Evolutionary conservation across 805 yeast species (phyloP).

Genomic region (Candida jianshihensis): DNA sequence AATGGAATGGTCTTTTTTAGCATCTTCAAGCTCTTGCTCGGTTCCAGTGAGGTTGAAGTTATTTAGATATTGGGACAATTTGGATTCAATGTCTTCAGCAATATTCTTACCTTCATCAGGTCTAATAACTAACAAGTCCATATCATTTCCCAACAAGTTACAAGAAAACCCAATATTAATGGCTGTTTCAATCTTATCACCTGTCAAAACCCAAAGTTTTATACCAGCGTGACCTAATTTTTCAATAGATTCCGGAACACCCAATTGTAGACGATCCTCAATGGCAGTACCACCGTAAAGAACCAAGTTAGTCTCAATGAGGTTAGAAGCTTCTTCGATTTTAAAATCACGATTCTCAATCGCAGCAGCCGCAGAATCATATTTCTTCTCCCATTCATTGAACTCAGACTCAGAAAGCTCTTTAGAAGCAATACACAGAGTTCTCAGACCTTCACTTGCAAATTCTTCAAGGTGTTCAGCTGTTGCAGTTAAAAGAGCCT

Average conservation of each 20-base stretch:
- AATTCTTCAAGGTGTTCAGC: slow-evolving; percentile 70
- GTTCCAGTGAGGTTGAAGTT: slow-evolving; percentile 51
- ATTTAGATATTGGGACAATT: slow-evolving; percentile 42
- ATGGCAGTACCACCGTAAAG: slow-evolving; percentile 84
- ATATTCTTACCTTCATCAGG: slow-evolving; percentile 16
- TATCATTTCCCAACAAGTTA: slow-evolving; percentile 83
- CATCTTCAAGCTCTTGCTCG: slow-evolving; percentile 41
- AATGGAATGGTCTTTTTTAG: slow-evolving; percentile 38
- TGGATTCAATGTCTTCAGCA: slow-evolving; percentile 54
- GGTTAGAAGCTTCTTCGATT: slow-evolving; percentile 70
- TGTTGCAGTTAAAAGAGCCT: slow-evolving; percentile 47
- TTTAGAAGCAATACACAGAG: slow-evolving; percentile 71
- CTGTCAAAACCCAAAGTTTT: slow-evolving; percentile 96
- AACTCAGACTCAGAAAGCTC: slow-evolving; percentile 59
- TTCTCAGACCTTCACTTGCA: slow-evolving; percentile 80
- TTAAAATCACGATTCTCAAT: slow-evolving; percentile 57
- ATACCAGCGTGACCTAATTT: slow-evolving; percentile 89
- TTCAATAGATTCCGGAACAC: slow-evolving; percentile 92
- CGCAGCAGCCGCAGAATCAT: slow-evolving; percentile 60
- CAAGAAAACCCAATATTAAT: slow-evolving; percentile 96
- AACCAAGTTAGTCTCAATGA: slow-evolving; percentile 58
- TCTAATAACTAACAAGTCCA: slow-evolving; percentile 69
- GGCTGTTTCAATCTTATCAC: slow-evolving; percentile 97
- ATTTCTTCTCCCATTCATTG: slow-evolving; percentile 53
- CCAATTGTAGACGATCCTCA: slow-evolving; percentile 92